A percentile compares a stretch with the other conserved stretches of the same genome.
These are phyloP conservation scores for Tylopilus vinaceipallidus DNA, from an alignment of 768 basidiomycete species.

Conservation along the genomic window DNA sequence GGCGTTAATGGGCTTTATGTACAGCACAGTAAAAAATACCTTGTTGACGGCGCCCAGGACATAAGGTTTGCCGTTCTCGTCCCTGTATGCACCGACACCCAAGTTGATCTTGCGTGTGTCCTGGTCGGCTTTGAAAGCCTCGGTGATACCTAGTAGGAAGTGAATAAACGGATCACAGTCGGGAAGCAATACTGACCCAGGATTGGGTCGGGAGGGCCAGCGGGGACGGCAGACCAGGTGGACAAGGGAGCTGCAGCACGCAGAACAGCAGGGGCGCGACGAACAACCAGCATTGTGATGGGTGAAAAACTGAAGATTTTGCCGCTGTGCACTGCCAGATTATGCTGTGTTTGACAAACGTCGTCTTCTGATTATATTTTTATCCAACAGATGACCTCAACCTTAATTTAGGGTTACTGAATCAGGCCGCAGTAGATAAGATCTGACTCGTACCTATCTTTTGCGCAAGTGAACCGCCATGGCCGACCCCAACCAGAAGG, in stretches of 20 bases:
- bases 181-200: conserved; percentile 54
- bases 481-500: no score
- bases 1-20: neutral
- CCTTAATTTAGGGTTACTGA: conserved; percentile 13
- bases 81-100: conserved; percentile 95
- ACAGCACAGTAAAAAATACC: conserved; percentile 38
- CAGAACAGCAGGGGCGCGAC: conserved; percentile 45
- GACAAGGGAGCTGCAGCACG: conserved; percentile 49
- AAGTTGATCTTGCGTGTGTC: conserved; percentile 94
- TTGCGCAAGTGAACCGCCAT: conserved; percentile 12
- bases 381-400: conserved; percentile 19
- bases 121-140: conserved; percentile 96
- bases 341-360: no score
- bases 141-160: conserved; percentile 68
- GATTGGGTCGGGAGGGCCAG: conserved; percentile 91
- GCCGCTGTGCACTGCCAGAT: no score
- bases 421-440: conserved; percentile 18
- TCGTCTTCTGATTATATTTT: no score
- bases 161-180: conserved; percentile 4
- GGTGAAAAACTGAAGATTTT: neutral
- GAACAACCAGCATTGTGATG: conserved; percentile 44
- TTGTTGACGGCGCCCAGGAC: conserved; percentile 87
- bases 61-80: conserved; percentile 93
- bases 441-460: conserved; percentile 5
- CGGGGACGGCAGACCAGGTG: conserved; percentile 78